These are phyloP conservation scores for Trametes meyenii DNA, from an alignment of 768 basidiomycete species.

Conservation along the genomic window DNA sequence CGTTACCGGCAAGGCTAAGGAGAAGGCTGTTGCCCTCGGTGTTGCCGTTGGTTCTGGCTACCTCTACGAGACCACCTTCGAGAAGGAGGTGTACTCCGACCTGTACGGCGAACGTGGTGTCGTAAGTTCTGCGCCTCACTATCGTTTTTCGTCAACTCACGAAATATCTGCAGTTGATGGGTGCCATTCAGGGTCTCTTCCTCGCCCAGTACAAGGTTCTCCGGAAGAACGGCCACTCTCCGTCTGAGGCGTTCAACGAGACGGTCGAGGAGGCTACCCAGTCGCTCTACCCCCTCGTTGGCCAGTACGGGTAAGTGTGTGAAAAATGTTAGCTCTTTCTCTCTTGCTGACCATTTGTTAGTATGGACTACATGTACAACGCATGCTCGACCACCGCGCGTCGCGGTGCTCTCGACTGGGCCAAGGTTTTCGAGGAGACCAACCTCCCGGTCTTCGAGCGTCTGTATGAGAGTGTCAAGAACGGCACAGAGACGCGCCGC, in stretches of 20 bases:
- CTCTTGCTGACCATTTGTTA: slow-evolving; percentile 34
- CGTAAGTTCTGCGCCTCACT: slow-evolving; percentile 53
- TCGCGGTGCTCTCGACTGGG: slow-evolving; percentile 99
- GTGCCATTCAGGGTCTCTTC: slow-evolving; percentile 98
- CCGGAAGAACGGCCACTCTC: slow-evolving; percentile 93
- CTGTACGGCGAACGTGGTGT: slow-evolving; percentile 99
- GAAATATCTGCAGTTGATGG: slow-evolving; percentile 73
- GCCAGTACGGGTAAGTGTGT: slow-evolving; percentile 77
- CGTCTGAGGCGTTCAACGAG: slow-evolving; percentile 99
- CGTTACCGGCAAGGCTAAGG: slow-evolving; percentile 96
- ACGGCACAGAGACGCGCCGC: slow-evolving; percentile 97
- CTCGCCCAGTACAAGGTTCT: slow-evolving; percentile 98
- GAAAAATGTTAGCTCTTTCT: background rate
- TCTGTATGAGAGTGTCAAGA: slow-evolving; percentile 91
- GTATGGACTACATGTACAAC: slow-evolving; percentile 99
- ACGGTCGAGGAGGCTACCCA: slow-evolving; percentile 99
- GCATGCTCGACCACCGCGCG: slow-evolving; percentile 99
- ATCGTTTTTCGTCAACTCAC: slow-evolving; percentile 8
- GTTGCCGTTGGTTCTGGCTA: slow-evolving; percentile 96
- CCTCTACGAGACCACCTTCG: slow-evolving; percentile 97
- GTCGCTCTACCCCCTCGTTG: slow-evolving; percentile 96
- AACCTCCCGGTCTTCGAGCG: slow-evolving; percentile 94
- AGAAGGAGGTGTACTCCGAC: slow-evolving; percentile 99
- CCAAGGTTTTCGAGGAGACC: slow-evolving; percentile 92
- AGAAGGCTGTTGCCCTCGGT: slow-evolving; percentile 94